phyloP scores from a whole-genome alignment of 805 yeast species.

The Brettanomyces naardenensis region DNA sequence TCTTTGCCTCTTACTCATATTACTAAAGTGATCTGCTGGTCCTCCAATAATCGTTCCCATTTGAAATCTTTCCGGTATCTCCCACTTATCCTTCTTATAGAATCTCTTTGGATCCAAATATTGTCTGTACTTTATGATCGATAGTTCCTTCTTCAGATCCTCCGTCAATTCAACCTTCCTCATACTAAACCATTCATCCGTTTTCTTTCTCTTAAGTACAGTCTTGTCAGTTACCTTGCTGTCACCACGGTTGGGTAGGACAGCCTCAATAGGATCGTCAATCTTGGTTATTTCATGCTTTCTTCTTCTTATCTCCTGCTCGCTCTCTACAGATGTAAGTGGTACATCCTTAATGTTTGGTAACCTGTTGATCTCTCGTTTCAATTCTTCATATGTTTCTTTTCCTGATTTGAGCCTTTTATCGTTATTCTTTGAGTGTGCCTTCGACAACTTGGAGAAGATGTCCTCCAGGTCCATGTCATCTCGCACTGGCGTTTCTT shows the following conservation, averaged over 20 bases:
- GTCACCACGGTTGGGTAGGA: constrained; percentile 14
- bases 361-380: constrained; percentile 24
- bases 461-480: constrained; percentile 25
- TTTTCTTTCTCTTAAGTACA: constrained; percentile 30
- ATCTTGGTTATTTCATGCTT: constrained; percentile 23
- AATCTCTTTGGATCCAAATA: constrained; percentile 94
- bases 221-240: constrained; percentile 10
- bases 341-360: constrained; percentile 30
- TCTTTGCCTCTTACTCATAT: constrained; percentile 64
- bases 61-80: constrained; percentile 58
- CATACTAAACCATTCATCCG: constrained; percentile 72
- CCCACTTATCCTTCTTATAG: constrained; percentile 81
- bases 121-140: constrained; percentile 74
- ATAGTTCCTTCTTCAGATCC: constrained; percentile 65
- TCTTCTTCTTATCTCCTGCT: constrained; percentile 6
- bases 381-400: constrained; percentile 22
- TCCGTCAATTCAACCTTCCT: constrained; percentile 71
- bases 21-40: constrained; percentile 66
- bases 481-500: constrained; percentile 3
- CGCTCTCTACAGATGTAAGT: constrained; percentile 3
- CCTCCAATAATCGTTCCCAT: constrained; percentile 85
- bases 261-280: constrained; percentile 36
- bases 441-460: constrained; percentile 16
- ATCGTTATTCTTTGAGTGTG: not conserved
- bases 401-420: constrained; percentile 22